Conservation (phyloP, 495 filamentous ascomycete genomes). For the Neurospora sp. region DNA sequence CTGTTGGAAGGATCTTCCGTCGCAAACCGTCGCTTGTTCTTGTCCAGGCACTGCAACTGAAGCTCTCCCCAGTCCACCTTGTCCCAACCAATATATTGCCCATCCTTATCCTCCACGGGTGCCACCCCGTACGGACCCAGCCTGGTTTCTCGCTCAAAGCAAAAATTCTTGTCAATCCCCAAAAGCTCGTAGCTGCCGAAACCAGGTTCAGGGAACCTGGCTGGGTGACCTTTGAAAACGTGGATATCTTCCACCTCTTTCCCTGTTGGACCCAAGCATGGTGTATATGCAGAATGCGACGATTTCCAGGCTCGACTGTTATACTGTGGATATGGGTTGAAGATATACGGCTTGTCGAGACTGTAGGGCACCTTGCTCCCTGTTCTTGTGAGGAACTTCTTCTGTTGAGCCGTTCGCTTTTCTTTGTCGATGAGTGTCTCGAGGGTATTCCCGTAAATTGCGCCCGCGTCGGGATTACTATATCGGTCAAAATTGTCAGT, state of each 20-base stretch:
- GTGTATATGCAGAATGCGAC: conserved; percentile 19
- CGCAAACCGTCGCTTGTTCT: conserved; percentile 53
- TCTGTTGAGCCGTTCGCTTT: conserved; percentile 11
- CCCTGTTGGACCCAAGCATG: conserved; percentile 29
- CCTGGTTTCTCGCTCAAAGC: conserved; percentile 84
- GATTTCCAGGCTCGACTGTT: conserved; percentile 25
- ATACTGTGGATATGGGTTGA: conserved; percentile 42
- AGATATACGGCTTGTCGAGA: conserved; percentile 24
- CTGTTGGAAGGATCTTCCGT: conserved; percentile 20
- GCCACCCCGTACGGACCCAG: conserved; percentile 73
- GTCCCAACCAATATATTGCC: conserved; percentile 49
- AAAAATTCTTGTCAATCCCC: conserved; percentile 68
- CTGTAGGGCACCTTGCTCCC: conserved; percentile 17
- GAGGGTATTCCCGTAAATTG: conserved; percentile 39
- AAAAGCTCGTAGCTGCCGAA: conserved; percentile 70
- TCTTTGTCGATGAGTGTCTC: conserved; percentile 25
- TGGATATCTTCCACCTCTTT: conserved; percentile 22
- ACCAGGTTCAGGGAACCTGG: conserved; percentile 63
- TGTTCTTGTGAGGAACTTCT: conserved; percentile 15
- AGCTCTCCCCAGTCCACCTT: conserved; percentile 60
- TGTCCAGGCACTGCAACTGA: conserved; percentile 50
- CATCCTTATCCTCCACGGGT: conserved; percentile 23
- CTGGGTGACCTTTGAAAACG: conserved; percentile 50
- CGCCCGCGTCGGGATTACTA: conserved; percentile 23
- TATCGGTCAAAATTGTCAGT: conserved; percentile 3